Evolutionary conservation across 202 grass and related monocot species (phyloP), one percentile per base, ranked within the genome.

Genomic region (Brachypodium distachyon): DNA sequence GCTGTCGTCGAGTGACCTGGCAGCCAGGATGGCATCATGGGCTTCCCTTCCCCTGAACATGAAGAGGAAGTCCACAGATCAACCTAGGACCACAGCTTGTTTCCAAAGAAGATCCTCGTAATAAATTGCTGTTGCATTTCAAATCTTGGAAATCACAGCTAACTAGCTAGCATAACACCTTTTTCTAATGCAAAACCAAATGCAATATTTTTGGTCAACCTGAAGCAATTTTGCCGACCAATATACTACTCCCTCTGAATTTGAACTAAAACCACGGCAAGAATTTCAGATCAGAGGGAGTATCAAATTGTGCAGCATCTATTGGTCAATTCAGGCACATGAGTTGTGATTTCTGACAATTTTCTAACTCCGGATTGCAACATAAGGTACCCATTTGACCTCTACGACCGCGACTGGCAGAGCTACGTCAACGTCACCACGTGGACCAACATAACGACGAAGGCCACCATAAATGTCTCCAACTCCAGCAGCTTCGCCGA

Each of bases 301-400:
- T n/a, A n/a, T n/a, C n/a, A n/a, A n/a, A n/a, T n/a, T n/a, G n/a
- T n/a, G n/a, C n/a, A n/a, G n/a, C 14, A 52, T 36, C 10, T 38
- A 9, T 43, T 14, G 9, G 36, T 8, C n/a, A n/a, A n/a, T 74
- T 44, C 53, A 74, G 26, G 2, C 38, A 74, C 26, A 9, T 2
- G 11, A 71, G 6, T 23, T 52, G 43, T 21, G n/a, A n/a, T n/a
- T n/a, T n/a, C n/a, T n/a, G n/a, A n/a, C n/a, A 0, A 32, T 41
- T 70, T 13, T 17, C 16, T 53, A 12, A 44, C 37, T 43, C 11
- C 1, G 0, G 19, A 16, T 57, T 49, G 6, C 72, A 74, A 82
- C 33, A 32, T 58, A 12, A 96, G 84, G 71, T 92, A 92, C 21
- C 84, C 87, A 1, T 59, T n/a, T 18, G 93, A 90, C 67, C 65